Evolutionary conservation across 495 filamentous ascomycete species (phyloP), one percentile per base, ranked within the genome.

Genomic region (Penicillium steckii): DNA sequence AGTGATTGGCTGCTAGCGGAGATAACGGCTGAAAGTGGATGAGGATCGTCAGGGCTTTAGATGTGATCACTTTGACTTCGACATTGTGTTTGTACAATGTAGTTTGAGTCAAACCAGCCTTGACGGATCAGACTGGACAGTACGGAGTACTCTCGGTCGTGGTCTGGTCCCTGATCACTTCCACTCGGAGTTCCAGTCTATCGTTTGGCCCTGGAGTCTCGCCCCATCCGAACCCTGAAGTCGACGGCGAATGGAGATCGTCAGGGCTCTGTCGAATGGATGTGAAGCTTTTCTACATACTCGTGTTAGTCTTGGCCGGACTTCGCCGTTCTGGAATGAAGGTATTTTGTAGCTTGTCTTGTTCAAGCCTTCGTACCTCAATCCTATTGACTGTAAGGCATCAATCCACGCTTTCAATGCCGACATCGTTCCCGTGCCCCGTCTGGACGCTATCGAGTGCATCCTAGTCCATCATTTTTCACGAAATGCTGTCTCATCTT

Each of bases 1-100:
- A 22, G 7, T 53, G 53, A 64, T 64, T 64, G 61, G 61, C 49
- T n/a, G 30, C 23, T 19, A 27, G 12, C 41, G 35, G 42, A 57
- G 53, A 66, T 63, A 60, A 63, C 51, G 46, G 26, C 26, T 10
- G 5, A 4, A 5, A 10, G 26, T 15, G 61, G 46, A n/a, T 7
- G 33, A 56, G 45, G 62, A 66, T 66, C 62, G 47, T 42, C 62
- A 66, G 54, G 54, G 56, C 46, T 33, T n/a, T 32, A 21, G 23
- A 8, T 19, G 24, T 47, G 23, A 42, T 26, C 37, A 4, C 19
- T 19, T 41, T 19, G 9, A 41, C 19, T 41, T 41, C 17, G 38
- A 41, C n/a, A 41, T 23, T 41, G 38, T n/a, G n/a, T n/a, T n/a
- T n/a, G n/a, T n/a, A n/a, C n/a, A n/a, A n/a, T n/a, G n/a, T 3